A percentile compares a stretch with the other conserved stretches of the same genome.
Evolutionary conservation across 2,329 filamentous ascomycete genomes (phyloP).

Genomic region (Penicillium polonicum): DNA sequence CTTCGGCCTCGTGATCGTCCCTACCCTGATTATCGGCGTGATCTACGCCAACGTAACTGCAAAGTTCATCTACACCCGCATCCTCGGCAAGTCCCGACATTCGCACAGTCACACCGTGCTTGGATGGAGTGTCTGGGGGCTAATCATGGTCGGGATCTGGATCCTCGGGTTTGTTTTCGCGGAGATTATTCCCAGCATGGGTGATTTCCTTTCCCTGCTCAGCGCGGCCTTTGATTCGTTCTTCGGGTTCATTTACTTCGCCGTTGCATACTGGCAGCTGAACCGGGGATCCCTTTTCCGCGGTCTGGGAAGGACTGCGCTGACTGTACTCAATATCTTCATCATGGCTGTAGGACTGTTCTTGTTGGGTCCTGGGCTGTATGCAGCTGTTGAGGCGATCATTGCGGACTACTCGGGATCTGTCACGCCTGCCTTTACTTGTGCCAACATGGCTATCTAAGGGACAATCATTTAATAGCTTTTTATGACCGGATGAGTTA

Average conservation of each 20-base stretch:
- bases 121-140: conserved; percentile 49
- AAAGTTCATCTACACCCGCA: conserved; percentile 48
- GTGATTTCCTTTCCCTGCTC: conserved; percentile 51
- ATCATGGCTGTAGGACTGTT: conserved; percentile 50
- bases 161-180: conserved; percentile 48
- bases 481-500: not conserved
- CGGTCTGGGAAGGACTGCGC: conserved; percentile 36
- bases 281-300: conserved; percentile 43
- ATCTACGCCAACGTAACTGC: conserved; percentile 52
- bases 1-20: conserved; percentile 53
- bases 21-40: conserved; percentile 50
- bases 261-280: conserved; percentile 50
- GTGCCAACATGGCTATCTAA: conserved; percentile 51
- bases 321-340: conserved; percentile 49
- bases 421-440: conserved; percentile 51
- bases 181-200: conserved; percentile 52
- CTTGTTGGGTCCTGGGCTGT: conserved; percentile 52
- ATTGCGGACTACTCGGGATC: conserved; percentile 50
- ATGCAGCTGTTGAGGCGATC: conserved; percentile 54
- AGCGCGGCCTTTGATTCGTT: conserved; percentile 52
- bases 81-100: conserved; percentile 47
- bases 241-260: conserved; percentile 54
- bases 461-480: too few species aligned
- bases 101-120: conserved; percentile 49
- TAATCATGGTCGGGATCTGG: conserved; percentile 47